Conservation (phyloP, 441 rosid genomes). For the Pelargonium fulgidum region DNA sequence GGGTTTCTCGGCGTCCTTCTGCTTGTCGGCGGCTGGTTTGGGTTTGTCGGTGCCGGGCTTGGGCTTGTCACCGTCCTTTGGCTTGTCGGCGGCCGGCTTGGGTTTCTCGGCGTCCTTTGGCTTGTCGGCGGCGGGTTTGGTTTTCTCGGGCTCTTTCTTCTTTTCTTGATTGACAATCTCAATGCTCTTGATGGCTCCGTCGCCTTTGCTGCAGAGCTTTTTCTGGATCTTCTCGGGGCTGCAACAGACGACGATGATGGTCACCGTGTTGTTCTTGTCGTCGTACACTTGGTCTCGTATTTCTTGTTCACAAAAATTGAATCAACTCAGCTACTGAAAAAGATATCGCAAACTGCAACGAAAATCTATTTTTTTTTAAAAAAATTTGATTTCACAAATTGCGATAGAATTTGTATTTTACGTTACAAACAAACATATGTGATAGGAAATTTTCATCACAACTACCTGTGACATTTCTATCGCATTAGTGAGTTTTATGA, state of each 20-base stretch:
- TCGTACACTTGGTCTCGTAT: slow-evolving; percentile 54
- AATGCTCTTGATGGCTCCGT: slow-evolving; percentile 44
- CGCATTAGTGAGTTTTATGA: no score
- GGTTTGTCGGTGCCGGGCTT: no score
- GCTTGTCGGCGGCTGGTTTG: no score
- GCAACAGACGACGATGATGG: slow-evolving; percentile 61
- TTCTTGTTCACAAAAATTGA: slow-evolving; percentile 44
- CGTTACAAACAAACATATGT: no score
- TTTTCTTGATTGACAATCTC: slow-evolving; percentile 30
- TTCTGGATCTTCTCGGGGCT: slow-evolving; percentile 58
- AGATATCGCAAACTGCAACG: no score
- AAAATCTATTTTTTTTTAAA: no score
- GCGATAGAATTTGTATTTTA: no score
- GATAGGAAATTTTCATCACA: no score
- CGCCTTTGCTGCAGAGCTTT: slow-evolving; percentile 53
- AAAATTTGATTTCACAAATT: slow-evolving; percentile 12
- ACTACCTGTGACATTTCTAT: no score
- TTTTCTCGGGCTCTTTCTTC: slow-evolving; percentile 18
- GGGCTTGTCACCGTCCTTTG: no score
- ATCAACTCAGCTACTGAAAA: slow-evolving; percentile 41
- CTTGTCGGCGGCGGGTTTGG: slow-evolving; percentile 19
- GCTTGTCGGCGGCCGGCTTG: slow-evolving; percentile 12
- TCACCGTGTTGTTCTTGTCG: slow-evolving; percentile 52
- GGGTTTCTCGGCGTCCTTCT: neutral
- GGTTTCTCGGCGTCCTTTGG: slow-evolving; percentile 24